These are phyloP conservation scores for Penicillium palitans DNA, from an alignment of 2,329 filamentous ascomycete species.

Conservation along the genomic window DNA sequence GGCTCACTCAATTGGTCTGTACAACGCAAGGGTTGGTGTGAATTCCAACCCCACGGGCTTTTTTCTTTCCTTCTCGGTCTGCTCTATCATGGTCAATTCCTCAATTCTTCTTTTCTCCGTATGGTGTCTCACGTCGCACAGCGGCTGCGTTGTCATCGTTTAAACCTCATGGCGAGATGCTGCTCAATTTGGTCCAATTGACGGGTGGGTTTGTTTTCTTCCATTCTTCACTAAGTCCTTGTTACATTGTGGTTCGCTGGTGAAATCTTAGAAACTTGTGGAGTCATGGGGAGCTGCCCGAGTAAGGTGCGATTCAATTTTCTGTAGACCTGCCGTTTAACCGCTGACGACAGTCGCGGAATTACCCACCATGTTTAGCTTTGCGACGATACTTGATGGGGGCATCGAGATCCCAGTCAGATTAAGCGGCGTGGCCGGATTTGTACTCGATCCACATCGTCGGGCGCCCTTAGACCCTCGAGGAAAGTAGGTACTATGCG, in stretches of 20 bases:
- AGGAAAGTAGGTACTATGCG: slow-evolving; percentile 24
- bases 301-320: slow-evolving; percentile 5
- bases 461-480: slow-evolving; percentile 26
- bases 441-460: slow-evolving; percentile 23
- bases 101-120: not conserved
- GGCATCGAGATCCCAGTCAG: slow-evolving; percentile 8
- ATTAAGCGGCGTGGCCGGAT: slow-evolving; percentile 13
- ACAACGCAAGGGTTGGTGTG: slow-evolving; percentile 13
- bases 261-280: not conserved
- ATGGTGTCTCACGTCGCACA: not conserved
- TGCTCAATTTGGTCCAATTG: not conserved
- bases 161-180: not conserved
- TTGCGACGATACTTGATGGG: slow-evolving; percentile 10
- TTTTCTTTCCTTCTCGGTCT: not conserved
- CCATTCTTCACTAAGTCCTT: not conserved
- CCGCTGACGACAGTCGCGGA: slow-evolving; percentile 7
- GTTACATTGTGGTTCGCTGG: not conserved
- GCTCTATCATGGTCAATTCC: not conserved
- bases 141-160: not conserved
- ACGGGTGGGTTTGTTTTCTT: not conserved
- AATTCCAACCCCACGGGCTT: slow-evolving; percentile 3
- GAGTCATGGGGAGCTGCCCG: not conserved
- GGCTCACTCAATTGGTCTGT: not conserved
- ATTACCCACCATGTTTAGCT: slow-evolving; percentile 1
- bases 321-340: slow-evolving; percentile 17